A percentile compares a stretch with the other conserved stretches of the same genome.
Conservation (phyloP, 2,329 filamentous ascomycete genomes). For the Grosmannia clavigera region DNA sequence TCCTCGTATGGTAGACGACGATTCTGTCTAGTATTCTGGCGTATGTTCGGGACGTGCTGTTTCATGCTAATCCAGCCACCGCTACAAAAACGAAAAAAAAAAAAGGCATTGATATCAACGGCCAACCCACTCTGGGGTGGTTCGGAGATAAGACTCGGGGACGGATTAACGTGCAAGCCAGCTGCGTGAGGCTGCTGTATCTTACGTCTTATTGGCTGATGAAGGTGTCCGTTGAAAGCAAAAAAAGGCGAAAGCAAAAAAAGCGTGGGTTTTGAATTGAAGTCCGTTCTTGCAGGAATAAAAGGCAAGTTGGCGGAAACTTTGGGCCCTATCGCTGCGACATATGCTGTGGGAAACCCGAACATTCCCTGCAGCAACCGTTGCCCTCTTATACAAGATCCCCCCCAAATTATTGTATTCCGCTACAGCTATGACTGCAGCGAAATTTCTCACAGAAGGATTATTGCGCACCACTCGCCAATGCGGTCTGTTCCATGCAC, state of each 20-base stretch:
- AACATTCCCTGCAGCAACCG: neutral
- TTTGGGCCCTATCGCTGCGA: neutral
- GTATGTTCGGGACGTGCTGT: neutral
- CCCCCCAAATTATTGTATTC: neutral
- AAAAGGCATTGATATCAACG: neutral
- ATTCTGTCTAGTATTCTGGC: neutral
- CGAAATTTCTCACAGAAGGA: neutral
- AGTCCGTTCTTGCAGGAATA: neutral
- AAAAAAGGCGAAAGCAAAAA: neutral
- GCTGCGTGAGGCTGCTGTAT: neutral
- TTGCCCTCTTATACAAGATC: neutral
- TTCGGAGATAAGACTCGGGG: conserved; percentile 6
- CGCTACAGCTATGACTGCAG: neutral
- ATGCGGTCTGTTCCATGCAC: neutral
- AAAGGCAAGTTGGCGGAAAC: neutral
- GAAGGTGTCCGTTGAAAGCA: neutral
- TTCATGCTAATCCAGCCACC: neutral
- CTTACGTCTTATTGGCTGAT: neutral
- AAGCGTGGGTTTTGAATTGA: neutral
- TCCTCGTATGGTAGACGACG: neutral
- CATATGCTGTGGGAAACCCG: neutral
- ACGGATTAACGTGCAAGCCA: neutral
- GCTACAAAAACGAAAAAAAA: neutral
- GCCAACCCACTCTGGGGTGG: neutral
- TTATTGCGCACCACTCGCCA: neutral